Evolutionary conservation across 2,329 filamentous ascomycete species (phyloP).

Genomic region (Colletotrichum neosansevieriae): DNA sequence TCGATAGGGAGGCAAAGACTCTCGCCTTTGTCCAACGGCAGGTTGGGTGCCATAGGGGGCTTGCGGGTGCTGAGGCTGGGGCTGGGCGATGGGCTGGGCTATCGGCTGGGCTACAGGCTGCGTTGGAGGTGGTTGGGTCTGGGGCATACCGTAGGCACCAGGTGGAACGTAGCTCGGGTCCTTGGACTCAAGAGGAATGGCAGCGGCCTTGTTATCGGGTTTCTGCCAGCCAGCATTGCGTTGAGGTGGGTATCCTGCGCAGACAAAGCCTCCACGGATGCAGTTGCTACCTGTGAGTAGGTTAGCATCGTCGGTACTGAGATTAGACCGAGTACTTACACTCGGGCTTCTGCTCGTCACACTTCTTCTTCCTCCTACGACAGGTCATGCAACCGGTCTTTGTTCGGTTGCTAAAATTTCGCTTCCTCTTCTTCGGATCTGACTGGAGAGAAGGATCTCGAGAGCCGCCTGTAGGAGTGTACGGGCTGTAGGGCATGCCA

Average conservation of each 20-base stretch:
- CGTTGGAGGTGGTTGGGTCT: constrained; percentile 49
- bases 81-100: constrained; percentile 41
- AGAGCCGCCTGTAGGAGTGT: constrained; percentile 55
- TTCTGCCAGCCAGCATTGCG: constrained; percentile 81
- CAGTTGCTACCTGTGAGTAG: constrained; percentile 82
- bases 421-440: constrained; percentile 77
- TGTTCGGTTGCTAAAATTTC: constrained; percentile 92
- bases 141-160: constrained; percentile 72
- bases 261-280: constrained; percentile 88
- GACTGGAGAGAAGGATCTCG: constrained; percentile 64
- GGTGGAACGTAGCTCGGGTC: constrained; percentile 74
- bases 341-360: constrained; percentile 91
- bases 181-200: constrained; percentile 86
- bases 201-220: constrained; percentile 74
- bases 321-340: constrained; percentile 70
- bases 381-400: constrained; percentile 97
- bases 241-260: constrained; percentile 89
- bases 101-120: constrained; percentile 45
- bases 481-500: constrained; percentile 55
- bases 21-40: constrained; percentile 59
- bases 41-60: constrained; percentile 52
- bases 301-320: constrained; percentile 21
- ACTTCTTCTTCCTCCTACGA: constrained; percentile 95
- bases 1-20: constrained; percentile 70
- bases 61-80: constrained; percentile 16